Conservation (phyloP, 2,329 filamentous ascomycete species). For the Tolypocladium guangdongense region DNA sequence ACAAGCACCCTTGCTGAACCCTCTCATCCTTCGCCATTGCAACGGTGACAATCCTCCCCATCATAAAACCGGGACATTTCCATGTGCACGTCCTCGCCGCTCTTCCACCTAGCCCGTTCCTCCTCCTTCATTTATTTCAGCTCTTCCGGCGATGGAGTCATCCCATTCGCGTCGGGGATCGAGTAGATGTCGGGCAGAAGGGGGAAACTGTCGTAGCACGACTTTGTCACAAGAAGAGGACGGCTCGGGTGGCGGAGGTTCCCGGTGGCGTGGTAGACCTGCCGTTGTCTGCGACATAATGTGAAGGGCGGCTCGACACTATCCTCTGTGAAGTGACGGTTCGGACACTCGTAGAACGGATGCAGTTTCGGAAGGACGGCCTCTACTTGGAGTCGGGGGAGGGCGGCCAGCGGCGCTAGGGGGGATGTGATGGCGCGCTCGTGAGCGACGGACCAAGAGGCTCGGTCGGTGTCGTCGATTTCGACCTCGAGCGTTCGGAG, state of each 20-base stretch:
- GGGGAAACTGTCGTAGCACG: neutral
- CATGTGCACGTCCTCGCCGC: neutral
- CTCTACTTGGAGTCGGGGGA: neutral
- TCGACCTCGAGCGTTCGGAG: neutral
- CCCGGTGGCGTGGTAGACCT: neutral
- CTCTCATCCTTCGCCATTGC: too few relatives aligned
- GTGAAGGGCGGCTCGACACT: neutral
- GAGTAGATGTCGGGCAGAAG: neutral
- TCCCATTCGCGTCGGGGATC: neutral
- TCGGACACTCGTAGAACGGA: neutral
- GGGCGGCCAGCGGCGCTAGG: neutral
- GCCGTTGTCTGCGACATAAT: neutral
- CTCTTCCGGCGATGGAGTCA: neutral
- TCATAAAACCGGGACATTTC: too few relatives aligned
- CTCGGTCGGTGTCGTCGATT: neutral
- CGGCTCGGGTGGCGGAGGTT: neutral
- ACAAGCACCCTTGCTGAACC: too few relatives aligned
- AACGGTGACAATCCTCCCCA: too few relatives aligned
- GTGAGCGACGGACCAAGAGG: neutral
- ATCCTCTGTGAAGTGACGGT: neutral
- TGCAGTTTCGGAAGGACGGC: neutral
- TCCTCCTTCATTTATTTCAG: neutral
- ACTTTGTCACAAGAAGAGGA: neutral
- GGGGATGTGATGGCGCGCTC: neutral
- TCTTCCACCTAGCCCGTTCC: neutral